Evolutionary conservation across 2,329 filamentous ascomycete genomes (phyloP).

Genomic region (Teratosphaeria epicoccoides): DNA sequence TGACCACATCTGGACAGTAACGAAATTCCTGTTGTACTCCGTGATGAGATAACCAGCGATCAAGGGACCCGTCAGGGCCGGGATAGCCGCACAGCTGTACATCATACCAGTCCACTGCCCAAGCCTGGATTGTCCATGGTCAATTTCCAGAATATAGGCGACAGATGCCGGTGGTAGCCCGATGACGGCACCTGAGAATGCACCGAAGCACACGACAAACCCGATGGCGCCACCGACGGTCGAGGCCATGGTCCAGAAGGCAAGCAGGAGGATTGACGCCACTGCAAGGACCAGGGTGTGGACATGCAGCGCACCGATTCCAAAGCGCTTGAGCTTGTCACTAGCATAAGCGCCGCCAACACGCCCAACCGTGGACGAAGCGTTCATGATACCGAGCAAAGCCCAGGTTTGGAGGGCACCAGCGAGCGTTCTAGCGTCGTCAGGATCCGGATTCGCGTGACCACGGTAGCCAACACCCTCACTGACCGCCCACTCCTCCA

Average conservation of each 20-base stretch:
- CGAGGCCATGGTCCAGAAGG: conserved; percentile 34
- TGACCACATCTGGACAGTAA: conserved; percentile 39
- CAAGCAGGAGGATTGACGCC: conserved; percentile 32
- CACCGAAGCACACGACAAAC: conserved; percentile 40
- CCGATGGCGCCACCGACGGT: conserved; percentile 31
- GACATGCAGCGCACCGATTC: conserved; percentile 33
- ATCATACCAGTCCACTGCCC: conserved; percentile 46
- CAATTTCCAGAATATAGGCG: conserved; percentile 33
- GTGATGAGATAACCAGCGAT: conserved; percentile 38
- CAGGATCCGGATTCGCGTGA: background rate
- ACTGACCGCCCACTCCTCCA: conserved; percentile 42
- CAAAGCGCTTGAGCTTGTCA: conserved; percentile 25
- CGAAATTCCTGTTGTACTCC: conserved; percentile 27
- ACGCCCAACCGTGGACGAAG: conserved; percentile 36
- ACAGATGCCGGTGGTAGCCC: conserved; percentile 41
- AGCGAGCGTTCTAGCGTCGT: conserved; percentile 10
- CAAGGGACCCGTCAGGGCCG: conserved; percentile 38
- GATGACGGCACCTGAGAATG: conserved; percentile 40
- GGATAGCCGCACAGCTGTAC: conserved; percentile 37
- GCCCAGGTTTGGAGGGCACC: conserved; percentile 37
- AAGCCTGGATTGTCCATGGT: conserved; percentile 29
- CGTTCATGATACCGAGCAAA: conserved; percentile 42
- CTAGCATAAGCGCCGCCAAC: conserved; percentile 35
- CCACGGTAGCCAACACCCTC: conserved; percentile 31
- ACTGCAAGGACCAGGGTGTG: conserved; percentile 34